Percentiles rank a stretch among this genome's conserved stretches.
phyloP scores from a whole-genome alignment of 768 basidiomycete species.

The Podaxis rugospora region DNA sequence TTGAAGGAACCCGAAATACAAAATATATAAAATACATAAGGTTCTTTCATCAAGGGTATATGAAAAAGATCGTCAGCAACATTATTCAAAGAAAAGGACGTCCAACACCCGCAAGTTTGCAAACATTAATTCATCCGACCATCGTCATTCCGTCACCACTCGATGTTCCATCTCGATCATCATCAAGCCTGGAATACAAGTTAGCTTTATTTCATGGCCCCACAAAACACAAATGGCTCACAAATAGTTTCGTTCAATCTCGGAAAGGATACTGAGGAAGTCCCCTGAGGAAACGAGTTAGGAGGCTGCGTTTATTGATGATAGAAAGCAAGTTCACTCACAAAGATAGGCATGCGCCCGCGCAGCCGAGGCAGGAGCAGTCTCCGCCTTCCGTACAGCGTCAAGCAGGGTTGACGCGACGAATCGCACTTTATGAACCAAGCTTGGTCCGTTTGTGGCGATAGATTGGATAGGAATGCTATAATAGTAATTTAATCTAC shows the following conservation, averaged over 20 bases:
- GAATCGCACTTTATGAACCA: conserved; percentile 91
- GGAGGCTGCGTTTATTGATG: conserved; percentile 5
- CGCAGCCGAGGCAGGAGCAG: conserved; percentile 73
- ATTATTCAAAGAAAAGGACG: not conserved
- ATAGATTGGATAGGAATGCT: conserved; percentile 93
- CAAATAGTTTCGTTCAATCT: conserved; percentile 91
- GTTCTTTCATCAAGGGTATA: conserved; percentile 10
- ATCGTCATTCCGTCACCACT: conserved; percentile 51
- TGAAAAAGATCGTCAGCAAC: conserved; percentile 1
- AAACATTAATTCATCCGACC: conserved; percentile 18
- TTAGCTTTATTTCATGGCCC: not conserved
- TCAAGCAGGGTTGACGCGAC: conserved; percentile 89
- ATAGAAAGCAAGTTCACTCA: conserved; percentile 31
- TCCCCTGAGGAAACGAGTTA: conserved; percentile 55
- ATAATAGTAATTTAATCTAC: conserved; percentile 10
- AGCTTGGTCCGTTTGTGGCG: conserved; percentile 80
- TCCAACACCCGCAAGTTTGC: not conserved
- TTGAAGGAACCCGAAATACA: not conserved
- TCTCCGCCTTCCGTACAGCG: conserved; percentile 76
- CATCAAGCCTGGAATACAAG: conserved; percentile 48
- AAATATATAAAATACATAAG: conserved; percentile 10
- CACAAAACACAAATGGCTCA: conserved; percentile 21
- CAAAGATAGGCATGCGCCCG: conserved; percentile 86
- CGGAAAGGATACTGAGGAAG: conserved; percentile 85
- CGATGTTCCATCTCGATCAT: conserved; percentile 62